A percentile compares a stretch with the other conserved stretches of the same genome.
Evolutionary conservation across 805 yeast species (phyloP).

Genomic region (Kluyveromyces dobzhanskii): DNA sequence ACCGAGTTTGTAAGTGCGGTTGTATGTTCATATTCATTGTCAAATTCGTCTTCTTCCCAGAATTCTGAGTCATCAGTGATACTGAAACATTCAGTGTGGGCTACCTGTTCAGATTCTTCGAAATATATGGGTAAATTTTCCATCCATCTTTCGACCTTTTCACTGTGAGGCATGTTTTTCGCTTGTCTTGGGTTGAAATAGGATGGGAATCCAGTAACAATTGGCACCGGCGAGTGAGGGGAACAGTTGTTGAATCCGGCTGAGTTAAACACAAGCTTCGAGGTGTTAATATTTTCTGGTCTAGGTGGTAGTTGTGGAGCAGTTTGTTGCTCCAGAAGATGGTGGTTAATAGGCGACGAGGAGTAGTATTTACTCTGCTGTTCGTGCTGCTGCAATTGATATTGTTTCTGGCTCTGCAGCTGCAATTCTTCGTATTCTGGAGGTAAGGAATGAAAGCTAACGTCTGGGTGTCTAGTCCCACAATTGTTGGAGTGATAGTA

Average conservation of each 20-base stretch:
- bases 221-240: neutral
- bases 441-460: conserved; percentile 1
- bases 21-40: conserved; percentile 9
- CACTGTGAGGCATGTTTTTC: conserved; percentile 54
- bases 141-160: conserved; percentile 63
- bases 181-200: conserved; percentile 55
- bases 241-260: neutral
- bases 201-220: conserved; percentile 31
- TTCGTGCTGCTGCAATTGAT: neutral
- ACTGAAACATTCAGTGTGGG: conserved; percentile 13
- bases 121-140: conserved; percentile 41
- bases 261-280: conserved; percentile 1
- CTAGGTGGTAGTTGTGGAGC: conserved; percentile 1
- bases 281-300: neutral
- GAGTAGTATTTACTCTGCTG: conserved; percentile 1
- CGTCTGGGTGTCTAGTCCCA: neutral
- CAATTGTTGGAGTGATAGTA: neutral
- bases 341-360: conserved; percentile 9
- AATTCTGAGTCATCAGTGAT: conserved; percentile 16
- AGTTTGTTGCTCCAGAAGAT: neutral
- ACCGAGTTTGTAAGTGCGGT: conserved; percentile 12
- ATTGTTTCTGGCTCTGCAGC: neutral
- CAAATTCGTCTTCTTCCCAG: conserved; percentile 30
- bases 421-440: conserved; percentile 1
- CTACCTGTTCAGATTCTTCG: conserved; percentile 11